Percentiles rank a stretch among this genome's conserved stretches.
Conservation (phyloP, 2,329 filamentous ascomycete genomes). For the Aphanocladium album region DNA sequence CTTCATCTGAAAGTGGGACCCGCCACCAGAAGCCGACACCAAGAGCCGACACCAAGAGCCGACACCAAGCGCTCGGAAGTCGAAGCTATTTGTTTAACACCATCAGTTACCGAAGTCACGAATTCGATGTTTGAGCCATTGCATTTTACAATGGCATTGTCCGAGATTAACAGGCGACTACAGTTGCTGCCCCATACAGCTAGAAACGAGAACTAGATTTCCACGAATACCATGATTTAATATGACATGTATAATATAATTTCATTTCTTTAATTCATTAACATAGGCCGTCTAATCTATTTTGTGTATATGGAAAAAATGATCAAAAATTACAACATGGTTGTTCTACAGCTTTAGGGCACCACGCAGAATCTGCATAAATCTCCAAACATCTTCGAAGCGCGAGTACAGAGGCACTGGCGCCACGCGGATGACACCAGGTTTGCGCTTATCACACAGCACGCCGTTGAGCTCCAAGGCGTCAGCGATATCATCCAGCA, state of each 20-base stretch:
- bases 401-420: constrained; percentile 81
- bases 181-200: too few relatives aligned
- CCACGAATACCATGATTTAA: not conserved
- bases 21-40: not conserved
- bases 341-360: constrained; percentile 25
- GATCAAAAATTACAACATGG: not conserved
- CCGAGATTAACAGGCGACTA: too few relatives aligned
- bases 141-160: too few relatives aligned
- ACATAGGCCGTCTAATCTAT: not conserved
- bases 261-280: not conserved
- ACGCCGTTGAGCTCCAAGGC: constrained; percentile 64
- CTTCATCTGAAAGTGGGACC: not conserved
- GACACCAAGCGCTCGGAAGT: not conserved
- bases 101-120: too few relatives aligned
- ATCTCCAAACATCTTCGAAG: constrained; percentile 63
- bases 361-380: constrained; percentile 37
- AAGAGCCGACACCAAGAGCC: not conserved
- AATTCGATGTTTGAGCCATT: too few relatives aligned
- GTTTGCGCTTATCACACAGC: constrained; percentile 77
- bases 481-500: constrained; percentile 64
- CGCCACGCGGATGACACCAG: constrained; percentile 78
- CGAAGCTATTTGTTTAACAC: too few relatives aligned
- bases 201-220: too few relatives aligned
- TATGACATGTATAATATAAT: not conserved
- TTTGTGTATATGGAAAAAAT: not conserved